Percentiles rank a stretch among this genome's conserved stretches.
These are phyloP conservation scores for Besnoitia besnoiti DNA, from an alignment of 169 alveolate species.

Conservation along the genomic window DNA sequence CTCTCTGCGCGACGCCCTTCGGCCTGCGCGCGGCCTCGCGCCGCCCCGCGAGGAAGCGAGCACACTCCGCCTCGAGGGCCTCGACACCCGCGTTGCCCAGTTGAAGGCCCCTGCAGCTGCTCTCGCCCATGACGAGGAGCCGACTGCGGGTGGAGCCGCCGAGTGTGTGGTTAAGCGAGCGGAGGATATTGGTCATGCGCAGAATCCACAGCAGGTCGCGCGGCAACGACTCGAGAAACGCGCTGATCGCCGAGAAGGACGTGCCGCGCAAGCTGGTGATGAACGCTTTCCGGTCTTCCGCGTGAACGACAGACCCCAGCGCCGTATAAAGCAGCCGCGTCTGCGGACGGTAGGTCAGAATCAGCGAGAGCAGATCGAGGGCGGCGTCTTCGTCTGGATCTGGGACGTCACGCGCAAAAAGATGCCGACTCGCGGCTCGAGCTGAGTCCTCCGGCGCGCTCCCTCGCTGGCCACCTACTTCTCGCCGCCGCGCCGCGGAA, in stretches of 20 bases:
- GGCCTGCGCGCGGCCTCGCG: not conserved
- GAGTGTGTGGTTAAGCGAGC: not conserved
- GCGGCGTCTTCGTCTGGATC: conserved; percentile 34
- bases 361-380: conserved; percentile 7
- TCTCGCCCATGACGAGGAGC: conserved; percentile 16
- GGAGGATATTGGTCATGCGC: conserved; percentile 27
- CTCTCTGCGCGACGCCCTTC: not conserved
- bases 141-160: conserved; percentile 20
- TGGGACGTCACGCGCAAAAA: not conserved
- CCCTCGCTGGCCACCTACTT: too few relatives aligned
- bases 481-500: too few relatives aligned
- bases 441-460: too few relatives aligned
- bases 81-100: not conserved
- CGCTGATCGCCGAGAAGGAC: not conserved
- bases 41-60: not conserved
- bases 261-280: not conserved
- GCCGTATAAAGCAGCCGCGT: not conserved
- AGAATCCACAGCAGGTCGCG: conserved; percentile 52
- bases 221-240: conserved; percentile 41
- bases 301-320: conserved; percentile 42
- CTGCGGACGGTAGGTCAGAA: conserved; percentile 37
- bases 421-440: not conserved
- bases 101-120: conserved; percentile 39
- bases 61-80: not conserved
- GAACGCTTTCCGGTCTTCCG: not conserved